Conservation (phyloP, 768 basidiomycete genomes). For the Amyloporia xantha region DNA sequence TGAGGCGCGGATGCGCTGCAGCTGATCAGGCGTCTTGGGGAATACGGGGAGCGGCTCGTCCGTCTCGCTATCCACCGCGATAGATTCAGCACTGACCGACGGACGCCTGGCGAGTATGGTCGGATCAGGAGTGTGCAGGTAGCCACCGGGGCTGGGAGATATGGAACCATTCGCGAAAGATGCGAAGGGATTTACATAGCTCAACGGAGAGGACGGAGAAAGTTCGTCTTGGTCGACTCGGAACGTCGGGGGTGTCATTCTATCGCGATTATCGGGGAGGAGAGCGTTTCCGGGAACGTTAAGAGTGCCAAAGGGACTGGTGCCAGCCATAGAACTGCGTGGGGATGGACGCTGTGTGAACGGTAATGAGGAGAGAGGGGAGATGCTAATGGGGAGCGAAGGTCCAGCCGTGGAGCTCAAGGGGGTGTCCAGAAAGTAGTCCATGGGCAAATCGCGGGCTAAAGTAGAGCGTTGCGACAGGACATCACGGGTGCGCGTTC, state of each 20-base stretch:
- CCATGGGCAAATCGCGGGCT: conserved; percentile 45
- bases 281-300: conserved; percentile 80
- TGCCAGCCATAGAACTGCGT: conserved; percentile 41
- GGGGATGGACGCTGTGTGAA: conserved; percentile 48
- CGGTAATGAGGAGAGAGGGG: conserved; percentile 50
- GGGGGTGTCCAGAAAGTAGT: conserved; percentile 53
- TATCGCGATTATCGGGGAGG: conserved; percentile 39
- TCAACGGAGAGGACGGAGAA: conserved; percentile 56
- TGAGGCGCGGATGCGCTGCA: conserved; percentile 79
- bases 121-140: conserved; percentile 65
- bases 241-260: conserved; percentile 39
- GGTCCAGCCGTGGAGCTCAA: conserved; percentile 25
- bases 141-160: conserved; percentile 47
- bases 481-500: conserved; percentile 63
- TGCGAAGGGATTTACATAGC: conserved; percentile 33
- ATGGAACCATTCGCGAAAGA: conserved; percentile 26
- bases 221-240: conserved; percentile 53
- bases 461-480: conserved; percentile 48
- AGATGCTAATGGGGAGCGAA: conserved; percentile 36
- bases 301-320: conserved; percentile 69
- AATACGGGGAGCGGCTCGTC: conserved; percentile 69
- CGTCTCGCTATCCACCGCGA: conserved; percentile 66
- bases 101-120: conserved; percentile 86
- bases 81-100: conserved; percentile 94
- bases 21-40: conserved; percentile 77